Percentiles rank a stretch among this genome's conserved stretches.
These are phyloP conservation scores for Thelephora terrestris DNA, from an alignment of 1,284 basidiomycete genomes.

Conservation along the genomic window DNA sequence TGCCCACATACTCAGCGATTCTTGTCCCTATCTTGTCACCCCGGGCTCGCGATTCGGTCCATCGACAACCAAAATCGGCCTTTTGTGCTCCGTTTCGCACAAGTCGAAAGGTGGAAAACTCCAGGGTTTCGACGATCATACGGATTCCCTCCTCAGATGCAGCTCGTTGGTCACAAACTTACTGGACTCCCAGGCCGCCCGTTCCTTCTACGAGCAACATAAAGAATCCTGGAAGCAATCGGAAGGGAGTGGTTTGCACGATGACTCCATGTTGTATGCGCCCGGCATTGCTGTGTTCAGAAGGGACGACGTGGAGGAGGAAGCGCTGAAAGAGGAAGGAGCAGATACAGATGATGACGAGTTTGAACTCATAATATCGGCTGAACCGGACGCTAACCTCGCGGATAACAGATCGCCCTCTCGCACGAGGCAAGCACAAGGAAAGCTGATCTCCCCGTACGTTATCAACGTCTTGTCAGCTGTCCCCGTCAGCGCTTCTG, in stretches of 20 bases:
- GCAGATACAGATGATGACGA: constrained; percentile 15
- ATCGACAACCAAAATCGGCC: constrained; percentile 26
- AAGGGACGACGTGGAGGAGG: constrained; percentile 27
- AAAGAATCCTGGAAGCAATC: constrained; percentile 19
- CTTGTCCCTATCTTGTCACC: constrained; percentile 12
- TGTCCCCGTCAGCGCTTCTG: constrained; percentile 33
- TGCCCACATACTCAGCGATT: constrained; percentile 8
- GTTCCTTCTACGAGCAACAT: constrained; percentile 35
- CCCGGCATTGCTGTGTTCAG: constrained; percentile 38
- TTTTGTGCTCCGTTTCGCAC: constrained; percentile 38
- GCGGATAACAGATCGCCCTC: constrained; percentile 10
- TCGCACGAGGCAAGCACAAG: background rate
- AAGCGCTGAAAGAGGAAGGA: constrained; percentile 8
- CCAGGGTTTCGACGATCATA: constrained; percentile 37
- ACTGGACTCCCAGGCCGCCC: constrained; percentile 28
- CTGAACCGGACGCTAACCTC: constrained; percentile 8
- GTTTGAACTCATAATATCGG: constrained; percentile 9
- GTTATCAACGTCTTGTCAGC: constrained; percentile 34
- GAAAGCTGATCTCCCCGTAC: constrained; percentile 29
- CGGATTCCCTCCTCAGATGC: constrained; percentile 33
- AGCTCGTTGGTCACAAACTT: constrained; percentile 34
- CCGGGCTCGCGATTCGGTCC: constrained; percentile 11
- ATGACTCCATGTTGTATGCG: constrained; percentile 41
- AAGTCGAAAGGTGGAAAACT: constrained; percentile 37
- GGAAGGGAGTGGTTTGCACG: constrained; percentile 31